Evolutionary conservation across 2,329 filamentous ascomycete genomes (phyloP), one percentile per base, ranked within the genome.

Genomic region (Fusarium sp.): DNA sequence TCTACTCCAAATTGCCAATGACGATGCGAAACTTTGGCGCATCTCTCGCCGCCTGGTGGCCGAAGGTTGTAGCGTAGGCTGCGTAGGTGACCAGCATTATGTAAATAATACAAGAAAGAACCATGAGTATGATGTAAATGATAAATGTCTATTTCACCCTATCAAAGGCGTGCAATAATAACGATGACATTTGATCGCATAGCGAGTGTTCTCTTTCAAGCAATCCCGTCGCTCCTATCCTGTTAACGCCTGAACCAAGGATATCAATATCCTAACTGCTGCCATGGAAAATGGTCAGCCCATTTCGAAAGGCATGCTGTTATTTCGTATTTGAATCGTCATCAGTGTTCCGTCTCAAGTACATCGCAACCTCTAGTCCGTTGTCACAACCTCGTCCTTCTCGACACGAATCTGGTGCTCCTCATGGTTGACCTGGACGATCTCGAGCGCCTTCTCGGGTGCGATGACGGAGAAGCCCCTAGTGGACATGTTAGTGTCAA

Each of bases 381-480:
- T 82, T 13, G 86, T 83, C 50, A 96, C 86, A 28, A 90, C 80
- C 75, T 91, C 83, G 75, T 97, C 93, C 74, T 94, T 89, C 80
- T 97, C 94, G 67, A 97, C 88, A 16, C 57, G 72, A 62, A 82
- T 77, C 20, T 77, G 71, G 42, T 84, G 78, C 33, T 80, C 77
- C 56, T 83, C 82, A 62, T 89, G 88, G 80, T 87, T 83, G 3
- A 87, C 82, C 71, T 90, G 86, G 31, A 97, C 86, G 7, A 84
- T 84, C 62, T 92, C 85, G 57, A 97, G 83, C 20, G 89, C 86
- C 72, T 89, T 88, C 60, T 88, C 87, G 2, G 93, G 89, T 34
- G 91, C 90, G 67, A 91, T 88, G 52, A 91, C 91, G 33, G 92
- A 88, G 77, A 97, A 96, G 46, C 91, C 93, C 82, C 92, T 96